Percentiles rank a stretch among this genome's conserved stretches.
Conservation (phyloP, 169 alveolate genomes). For the Eimeria sp. region DNA sequence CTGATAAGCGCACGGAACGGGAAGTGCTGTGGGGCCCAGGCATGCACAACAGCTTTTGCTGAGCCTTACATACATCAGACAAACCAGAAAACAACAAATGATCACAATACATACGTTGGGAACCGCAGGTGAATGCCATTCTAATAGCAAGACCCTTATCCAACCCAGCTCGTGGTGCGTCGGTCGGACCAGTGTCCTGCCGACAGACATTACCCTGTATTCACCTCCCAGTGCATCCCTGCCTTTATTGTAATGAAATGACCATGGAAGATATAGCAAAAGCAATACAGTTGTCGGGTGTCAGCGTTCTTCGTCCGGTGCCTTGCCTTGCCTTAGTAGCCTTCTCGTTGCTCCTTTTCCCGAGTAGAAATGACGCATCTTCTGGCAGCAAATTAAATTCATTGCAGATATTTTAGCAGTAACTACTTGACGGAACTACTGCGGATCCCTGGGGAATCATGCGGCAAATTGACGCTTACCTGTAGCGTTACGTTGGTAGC, state of each 20-base stretch:
- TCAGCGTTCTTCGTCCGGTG: not conserved
- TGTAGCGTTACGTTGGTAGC: slow-evolving; percentile 24
- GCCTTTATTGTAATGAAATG: not conserved
- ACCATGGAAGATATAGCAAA: not conserved
- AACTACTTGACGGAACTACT: not conserved
- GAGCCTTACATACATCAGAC: not conserved
- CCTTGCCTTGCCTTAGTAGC: not conserved
- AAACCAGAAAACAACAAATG: not conserved
- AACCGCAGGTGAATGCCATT: not conserved
- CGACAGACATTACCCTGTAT: not conserved
- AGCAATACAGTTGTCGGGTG: slow-evolving; percentile 10
- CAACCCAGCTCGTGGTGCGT: not conserved
- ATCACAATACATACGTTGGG: not conserved
- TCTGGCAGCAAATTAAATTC: not conserved
- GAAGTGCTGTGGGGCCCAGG: not conserved
- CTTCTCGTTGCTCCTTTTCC: not conserved
- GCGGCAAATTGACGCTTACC: not conserved
- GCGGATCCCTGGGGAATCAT: not conserved
- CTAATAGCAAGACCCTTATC: not conserved
- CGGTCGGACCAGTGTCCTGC: slow-evolving; percentile 14
- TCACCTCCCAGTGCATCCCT: not conserved
- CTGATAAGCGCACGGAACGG: not conserved
- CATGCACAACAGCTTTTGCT: not conserved
- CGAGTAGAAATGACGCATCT: not conserved
- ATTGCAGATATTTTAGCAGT: not conserved